A percentile compares a stretch with the other conserved stretches of the same genome.
Evolutionary conservation across 257 asterid genomes (phyloP).

Genomic region (Penstemon davidsonii): DNA sequence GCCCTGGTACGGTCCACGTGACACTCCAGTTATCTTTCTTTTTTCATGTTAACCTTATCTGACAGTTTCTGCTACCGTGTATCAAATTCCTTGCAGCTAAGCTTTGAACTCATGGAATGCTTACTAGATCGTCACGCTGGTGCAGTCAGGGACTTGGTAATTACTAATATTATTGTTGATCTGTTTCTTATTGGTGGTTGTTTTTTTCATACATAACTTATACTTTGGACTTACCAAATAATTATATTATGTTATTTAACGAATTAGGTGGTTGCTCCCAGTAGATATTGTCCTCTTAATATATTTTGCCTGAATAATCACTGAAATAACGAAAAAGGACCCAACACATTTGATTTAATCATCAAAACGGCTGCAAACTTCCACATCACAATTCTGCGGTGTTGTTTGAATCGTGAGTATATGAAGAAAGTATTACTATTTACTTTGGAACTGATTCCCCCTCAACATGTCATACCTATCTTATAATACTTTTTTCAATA

Average conservation of each 20-base stretch:
- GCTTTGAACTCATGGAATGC: conserved; percentile 90
- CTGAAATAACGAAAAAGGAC: not conserved
- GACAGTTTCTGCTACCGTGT: conserved; percentile 21
- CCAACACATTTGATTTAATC: not conserved
- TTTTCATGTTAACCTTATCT: conserved; percentile 18
- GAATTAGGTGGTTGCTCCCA: conserved; percentile 1
- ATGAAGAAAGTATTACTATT: not conserved
- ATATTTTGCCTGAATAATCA: conserved; percentile 4
- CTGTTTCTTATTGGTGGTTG: conserved; percentile 14
- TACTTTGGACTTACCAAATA: conserved; percentile 11
- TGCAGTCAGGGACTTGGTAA: conserved; percentile 72
- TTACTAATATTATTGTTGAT: conserved; percentile 17
- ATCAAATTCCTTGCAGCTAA: conserved; percentile 61
- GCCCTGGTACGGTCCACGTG: conserved; percentile 15
- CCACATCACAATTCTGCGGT: not conserved
- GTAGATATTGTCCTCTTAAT: not conserved
- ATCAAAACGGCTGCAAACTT: conserved; percentile 9
- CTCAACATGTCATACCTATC: not conserved
- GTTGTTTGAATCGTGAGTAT: conserved; percentile 2
- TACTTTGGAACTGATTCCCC: not conserved
- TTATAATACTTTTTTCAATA: not conserved
- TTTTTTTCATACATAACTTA: not conserved
- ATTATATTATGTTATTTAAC: conserved; percentile 1
- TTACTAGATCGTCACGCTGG: conserved; percentile 54
- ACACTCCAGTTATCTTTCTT: conserved; percentile 11